Conservation (phyloP, 331 rosid species). For the Rosa hybrid region DNA sequence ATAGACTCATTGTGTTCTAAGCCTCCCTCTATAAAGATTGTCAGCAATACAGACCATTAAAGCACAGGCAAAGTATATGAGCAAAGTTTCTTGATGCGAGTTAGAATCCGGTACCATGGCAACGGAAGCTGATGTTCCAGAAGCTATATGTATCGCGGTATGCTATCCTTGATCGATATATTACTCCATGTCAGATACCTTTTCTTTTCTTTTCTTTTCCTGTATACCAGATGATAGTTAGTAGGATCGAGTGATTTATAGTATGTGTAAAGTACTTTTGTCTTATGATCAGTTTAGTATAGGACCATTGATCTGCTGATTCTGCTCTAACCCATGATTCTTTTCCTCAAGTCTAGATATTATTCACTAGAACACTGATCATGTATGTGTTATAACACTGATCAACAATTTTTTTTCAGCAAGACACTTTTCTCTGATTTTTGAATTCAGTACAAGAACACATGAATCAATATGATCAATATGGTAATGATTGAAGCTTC, state of each 20-base stretch:
- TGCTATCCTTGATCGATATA: neutral
- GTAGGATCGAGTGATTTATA: neutral
- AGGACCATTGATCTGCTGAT: conserved; percentile 2
- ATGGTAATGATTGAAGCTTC: conserved; percentile 11
- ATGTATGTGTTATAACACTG: neutral
- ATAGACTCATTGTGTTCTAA: conserved; percentile 9
- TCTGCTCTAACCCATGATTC: neutral
- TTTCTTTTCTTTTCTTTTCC: conserved; percentile 12
- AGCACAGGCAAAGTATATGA: neutral
- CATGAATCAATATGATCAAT: neutral
- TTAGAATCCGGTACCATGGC: conserved; percentile 40
- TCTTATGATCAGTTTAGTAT: neutral
- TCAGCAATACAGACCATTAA: neutral
- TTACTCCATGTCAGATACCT: conserved; percentile 7
- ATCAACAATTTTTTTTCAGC: neutral
- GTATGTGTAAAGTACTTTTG: neutral
- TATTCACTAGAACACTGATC: neutral
- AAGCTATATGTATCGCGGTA: conserved; percentile 36
- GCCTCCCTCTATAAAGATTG: conserved; percentile 6
- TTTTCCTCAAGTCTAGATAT: neutral
- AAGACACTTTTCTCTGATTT: neutral
- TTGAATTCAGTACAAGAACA: conserved; percentile 9
- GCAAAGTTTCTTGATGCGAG: conserved; percentile 26
- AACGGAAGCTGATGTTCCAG: conserved; percentile 39
- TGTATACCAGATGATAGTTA: neutral